Evolutionary conservation across 306 rosid species (phyloP).

Genomic region (Inga laurina): DNA sequence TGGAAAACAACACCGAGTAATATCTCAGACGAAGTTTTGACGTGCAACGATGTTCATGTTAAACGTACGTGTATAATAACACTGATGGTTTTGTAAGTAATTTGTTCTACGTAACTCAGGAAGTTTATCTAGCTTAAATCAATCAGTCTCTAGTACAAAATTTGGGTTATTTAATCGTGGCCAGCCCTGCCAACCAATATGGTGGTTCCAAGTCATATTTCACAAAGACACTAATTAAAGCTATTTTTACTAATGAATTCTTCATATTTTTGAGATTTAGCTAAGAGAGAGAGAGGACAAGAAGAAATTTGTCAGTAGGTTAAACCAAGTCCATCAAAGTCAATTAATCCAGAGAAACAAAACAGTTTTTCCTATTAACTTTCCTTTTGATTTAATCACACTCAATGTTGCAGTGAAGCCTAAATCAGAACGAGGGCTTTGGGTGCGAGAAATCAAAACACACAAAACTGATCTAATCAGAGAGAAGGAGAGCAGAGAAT

Average conservation of each 20-base stretch:
- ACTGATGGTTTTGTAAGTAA: not conserved
- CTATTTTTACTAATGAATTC: too few species aligned
- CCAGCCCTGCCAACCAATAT: not conserved
- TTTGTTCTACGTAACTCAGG: not conserved
- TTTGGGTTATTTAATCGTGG: not conserved
- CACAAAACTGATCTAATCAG: not conserved
- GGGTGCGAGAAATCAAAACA: not conserved
- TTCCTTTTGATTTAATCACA: not conserved
- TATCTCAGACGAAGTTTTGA: not conserved
- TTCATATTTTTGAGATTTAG: not conserved
- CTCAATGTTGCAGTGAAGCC: not conserved
- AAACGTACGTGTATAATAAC: not conserved
- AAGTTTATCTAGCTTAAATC: not conserved
- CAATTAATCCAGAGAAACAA: not conserved
- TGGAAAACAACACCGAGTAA: not conserved
- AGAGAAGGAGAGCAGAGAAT: not conserved
- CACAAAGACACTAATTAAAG: not conserved
- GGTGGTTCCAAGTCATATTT: not conserved
- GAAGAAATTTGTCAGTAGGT: not conserved
- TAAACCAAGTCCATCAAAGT: not conserved
- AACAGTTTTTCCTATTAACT: not conserved
- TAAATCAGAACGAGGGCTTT: too few species aligned
- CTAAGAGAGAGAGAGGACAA: not conserved
- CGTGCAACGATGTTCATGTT: not conserved
- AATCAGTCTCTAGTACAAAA: not conserved